A percentile compares a stretch with the other conserved stretches of the same genome.
phyloP scores from a whole-genome alignment of 208 protist genomes.

The Balamuthia mandrillaris region DNA sequence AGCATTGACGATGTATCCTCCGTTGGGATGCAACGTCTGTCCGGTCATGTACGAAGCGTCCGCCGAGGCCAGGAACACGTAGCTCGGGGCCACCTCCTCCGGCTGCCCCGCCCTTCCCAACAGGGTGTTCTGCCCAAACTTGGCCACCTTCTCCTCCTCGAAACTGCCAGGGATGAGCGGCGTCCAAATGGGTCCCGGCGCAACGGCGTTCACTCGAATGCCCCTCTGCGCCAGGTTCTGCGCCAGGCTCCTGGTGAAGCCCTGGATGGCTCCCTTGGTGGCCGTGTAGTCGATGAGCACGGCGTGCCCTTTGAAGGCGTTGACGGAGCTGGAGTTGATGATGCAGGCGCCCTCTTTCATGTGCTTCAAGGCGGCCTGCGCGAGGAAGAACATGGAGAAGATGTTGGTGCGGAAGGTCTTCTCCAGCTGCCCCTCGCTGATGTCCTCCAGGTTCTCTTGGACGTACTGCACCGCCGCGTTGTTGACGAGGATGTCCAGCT shows the following conservation, averaged over 20 bases:
- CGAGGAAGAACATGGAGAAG: slow-evolving; percentile 59
- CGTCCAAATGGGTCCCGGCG: slow-evolving; percentile 65
- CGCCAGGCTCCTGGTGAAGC: slow-evolving; percentile 58
- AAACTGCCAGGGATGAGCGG: slow-evolving; percentile 42
- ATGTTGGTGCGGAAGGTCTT: slow-evolving; percentile 64
- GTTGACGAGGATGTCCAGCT: slow-evolving; percentile 57
- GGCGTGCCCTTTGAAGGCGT: slow-evolving; percentile 37
- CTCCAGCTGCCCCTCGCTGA: slow-evolving; percentile 60
- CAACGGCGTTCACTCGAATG: slow-evolving; percentile 68
- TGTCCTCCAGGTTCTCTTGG: slow-evolving; percentile 44
- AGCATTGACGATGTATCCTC: slow-evolving; percentile 45
- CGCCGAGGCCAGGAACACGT: slow-evolving; percentile 61
- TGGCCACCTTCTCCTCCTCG: slow-evolving; percentile 12
- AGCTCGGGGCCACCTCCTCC: slow-evolving; percentile 51
- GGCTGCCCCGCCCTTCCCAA: slow-evolving; percentile 59
- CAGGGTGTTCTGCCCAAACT: slow-evolving; percentile 43
- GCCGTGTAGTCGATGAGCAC: slow-evolving; percentile 60
- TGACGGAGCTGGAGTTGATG: slow-evolving; percentile 62
- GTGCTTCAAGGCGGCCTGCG: slow-evolving; percentile 34
- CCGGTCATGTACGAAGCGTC: slow-evolving; percentile 56
- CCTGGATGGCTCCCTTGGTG: slow-evolving; percentile 62
- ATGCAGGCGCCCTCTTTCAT: slow-evolving; percentile 49
- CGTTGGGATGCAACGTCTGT: slow-evolving; percentile 58
- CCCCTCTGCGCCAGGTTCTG: slow-evolving; percentile 37
- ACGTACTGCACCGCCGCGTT: slow-evolving; percentile 44